Evolutionary conservation across 2,329 filamentous ascomycete genomes (phyloP).

Genomic region (Xylariaceae sp.): DNA sequence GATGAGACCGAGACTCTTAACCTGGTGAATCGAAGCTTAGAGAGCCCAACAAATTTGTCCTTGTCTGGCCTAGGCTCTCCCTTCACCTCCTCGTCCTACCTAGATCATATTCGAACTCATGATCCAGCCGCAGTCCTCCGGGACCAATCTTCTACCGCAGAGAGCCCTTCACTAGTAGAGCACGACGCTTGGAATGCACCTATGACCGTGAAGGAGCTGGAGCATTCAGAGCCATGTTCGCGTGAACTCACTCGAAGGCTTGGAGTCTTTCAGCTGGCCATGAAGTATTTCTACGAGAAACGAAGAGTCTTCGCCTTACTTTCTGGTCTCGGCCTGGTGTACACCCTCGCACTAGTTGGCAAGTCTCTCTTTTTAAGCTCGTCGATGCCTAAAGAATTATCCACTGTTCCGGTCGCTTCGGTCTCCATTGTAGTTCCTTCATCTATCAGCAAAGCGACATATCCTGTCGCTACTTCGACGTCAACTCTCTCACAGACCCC

Average conservation of each 20-base stretch:
- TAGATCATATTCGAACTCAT: slow-evolving; percentile 9
- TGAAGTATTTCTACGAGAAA: slow-evolving; percentile 17
- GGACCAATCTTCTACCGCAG: not conserved
- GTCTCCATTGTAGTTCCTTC: slow-evolving; percentile 26
- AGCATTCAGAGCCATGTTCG: not conserved
- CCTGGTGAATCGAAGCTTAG: slow-evolving; percentile 30
- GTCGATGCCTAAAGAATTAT: slow-evolving; percentile 23
- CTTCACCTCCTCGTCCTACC: slow-evolving; percentile 15
- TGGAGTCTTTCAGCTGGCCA: not conserved
- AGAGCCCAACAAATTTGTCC: slow-evolving; percentile 31
- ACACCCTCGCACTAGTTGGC: slow-evolving; percentile 18
- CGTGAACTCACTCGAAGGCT: not conserved
- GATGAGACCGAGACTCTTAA: slow-evolving; percentile 24
- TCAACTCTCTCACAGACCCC: slow-evolving; percentile 31
- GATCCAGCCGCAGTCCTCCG: slow-evolving; percentile 9
- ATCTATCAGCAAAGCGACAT: slow-evolving; percentile 20
- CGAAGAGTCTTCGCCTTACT: slow-evolving; percentile 18
- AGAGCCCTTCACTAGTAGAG: not conserved
- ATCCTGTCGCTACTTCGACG: slow-evolving; percentile 25
- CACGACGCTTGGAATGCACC: not conserved
- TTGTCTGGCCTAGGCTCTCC: slow-evolving; percentile 21
- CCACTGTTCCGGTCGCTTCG: slow-evolving; percentile 32
- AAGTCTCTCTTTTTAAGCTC: slow-evolving; percentile 22
- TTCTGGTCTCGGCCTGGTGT: slow-evolving; percentile 22
- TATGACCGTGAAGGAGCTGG: not conserved